phyloP scores from a whole-genome alignment of 2,329 filamentous ascomycete species.

The Monosporascus sp. region DNA sequence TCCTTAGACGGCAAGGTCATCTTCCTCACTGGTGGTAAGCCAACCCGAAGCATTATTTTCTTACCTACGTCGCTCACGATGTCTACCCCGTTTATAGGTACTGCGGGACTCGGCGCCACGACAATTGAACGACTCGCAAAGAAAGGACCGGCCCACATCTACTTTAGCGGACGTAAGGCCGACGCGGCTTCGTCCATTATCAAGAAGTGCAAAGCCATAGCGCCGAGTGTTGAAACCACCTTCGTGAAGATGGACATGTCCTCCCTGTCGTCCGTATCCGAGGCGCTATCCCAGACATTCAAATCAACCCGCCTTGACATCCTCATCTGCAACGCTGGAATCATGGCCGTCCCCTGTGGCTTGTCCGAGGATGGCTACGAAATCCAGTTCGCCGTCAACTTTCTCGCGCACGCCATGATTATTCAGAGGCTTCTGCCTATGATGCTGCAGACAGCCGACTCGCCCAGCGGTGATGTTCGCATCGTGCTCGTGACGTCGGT shows the following conservation, averaged over 20 bases:
- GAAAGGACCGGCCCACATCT: constrained; percentile 45
- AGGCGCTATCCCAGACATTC: constrained; percentile 26
- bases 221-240: constrained; percentile 11
- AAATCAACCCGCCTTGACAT: constrained; percentile 34
- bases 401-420: constrained; percentile 39
- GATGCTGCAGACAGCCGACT: constrained; percentile 16
- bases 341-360: constrained; percentile 31
- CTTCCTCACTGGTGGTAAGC: constrained; percentile 36
- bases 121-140: constrained; percentile 34
- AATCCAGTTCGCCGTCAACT: constrained; percentile 40
- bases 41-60: too few species aligned
- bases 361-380: constrained; percentile 40
- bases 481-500: constrained; percentile 19
- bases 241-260: constrained; percentile 37
- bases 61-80: not conserved
- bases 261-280: constrained; percentile 32
- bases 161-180: constrained; percentile 44
- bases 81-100: constrained; percentile 15
- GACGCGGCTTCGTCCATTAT: constrained; percentile 38
- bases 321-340: constrained; percentile 39
- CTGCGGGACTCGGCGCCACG: constrained; percentile 37
- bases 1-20: constrained; percentile 33
- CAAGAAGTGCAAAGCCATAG: constrained; percentile 25
- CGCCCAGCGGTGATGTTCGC: constrained; percentile 18
- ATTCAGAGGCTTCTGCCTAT: constrained; percentile 27